phyloP scores from a whole-genome alignment of 116 monocot genomes.

The Papilionanthe hybrid region DNA sequence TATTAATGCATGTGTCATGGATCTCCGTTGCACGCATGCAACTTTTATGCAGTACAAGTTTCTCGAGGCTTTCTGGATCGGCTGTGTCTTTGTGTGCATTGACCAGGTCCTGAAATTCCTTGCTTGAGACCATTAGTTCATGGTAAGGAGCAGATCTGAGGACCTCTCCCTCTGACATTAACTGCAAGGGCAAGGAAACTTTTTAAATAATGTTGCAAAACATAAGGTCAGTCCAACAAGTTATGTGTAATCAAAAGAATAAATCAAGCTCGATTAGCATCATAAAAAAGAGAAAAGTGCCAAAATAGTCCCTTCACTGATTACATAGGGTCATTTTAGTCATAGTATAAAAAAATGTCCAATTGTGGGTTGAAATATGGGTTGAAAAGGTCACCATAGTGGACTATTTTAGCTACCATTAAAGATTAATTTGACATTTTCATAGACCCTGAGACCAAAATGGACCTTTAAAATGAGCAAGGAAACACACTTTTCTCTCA shows the following conservation, averaged over 20 bases:
- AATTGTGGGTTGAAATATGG: too few relatives aligned
- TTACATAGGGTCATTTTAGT: too few relatives aligned
- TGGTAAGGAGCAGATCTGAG: constrained; percentile 47
- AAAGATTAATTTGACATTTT: too few relatives aligned
- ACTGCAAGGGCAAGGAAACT: constrained; percentile 26
- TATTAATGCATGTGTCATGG: constrained; percentile 3
- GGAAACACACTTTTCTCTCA: background rate
- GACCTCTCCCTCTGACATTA: constrained; percentile 77
- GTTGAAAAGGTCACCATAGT: too few relatives aligned
- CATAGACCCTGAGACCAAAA: too few relatives aligned
- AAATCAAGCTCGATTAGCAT: background rate
- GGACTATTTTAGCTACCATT: too few relatives aligned
- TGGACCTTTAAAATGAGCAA: too few relatives aligned
- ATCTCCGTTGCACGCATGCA: constrained; percentile 22
- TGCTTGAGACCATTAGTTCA: constrained; percentile 46
- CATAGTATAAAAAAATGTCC: too few relatives aligned
- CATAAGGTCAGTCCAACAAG: background rate
- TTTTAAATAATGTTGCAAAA: background rate
- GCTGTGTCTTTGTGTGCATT: constrained; percentile 69
- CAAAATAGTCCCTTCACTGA: too few relatives aligned
- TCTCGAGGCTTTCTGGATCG: constrained; percentile 31
- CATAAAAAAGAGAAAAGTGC: too few relatives aligned
- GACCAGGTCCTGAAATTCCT: constrained; percentile 68
- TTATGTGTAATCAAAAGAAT: background rate
- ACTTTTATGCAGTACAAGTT: constrained; percentile 7